Evolutionary conservation across 371 early-diverging fungal species (phyloP).

Genomic region (Syncephalastrum sp.): DNA sequence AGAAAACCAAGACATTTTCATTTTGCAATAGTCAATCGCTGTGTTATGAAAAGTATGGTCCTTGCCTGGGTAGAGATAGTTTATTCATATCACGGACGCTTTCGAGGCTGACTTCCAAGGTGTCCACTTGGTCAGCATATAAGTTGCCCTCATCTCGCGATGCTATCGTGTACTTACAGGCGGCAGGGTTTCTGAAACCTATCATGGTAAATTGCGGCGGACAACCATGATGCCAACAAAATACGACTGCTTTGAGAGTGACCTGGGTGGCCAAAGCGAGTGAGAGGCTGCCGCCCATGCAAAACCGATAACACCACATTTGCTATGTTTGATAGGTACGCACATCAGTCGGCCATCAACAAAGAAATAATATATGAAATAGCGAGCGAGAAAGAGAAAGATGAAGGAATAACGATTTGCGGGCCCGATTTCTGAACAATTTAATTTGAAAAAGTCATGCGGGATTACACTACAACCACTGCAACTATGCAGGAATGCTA

Average conservation of each 20-base stretch:
- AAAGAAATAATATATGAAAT: too few species aligned
- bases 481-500: too few species aligned
- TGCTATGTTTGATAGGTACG: slow-evolving; percentile 10
- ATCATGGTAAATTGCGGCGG: slow-evolving; percentile 16
- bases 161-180: slow-evolving; percentile 12
- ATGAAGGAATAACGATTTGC: too few species aligned
- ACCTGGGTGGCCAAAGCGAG: slow-evolving; percentile 38
- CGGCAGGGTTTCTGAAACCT: slow-evolving; percentile 46
- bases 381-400: too few species aligned
- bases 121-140: not conserved
- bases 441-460: too few species aligned
- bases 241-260: slow-evolving; percentile 31
- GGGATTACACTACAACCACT: too few species aligned
- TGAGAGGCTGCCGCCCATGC: slow-evolving; percentile 52
- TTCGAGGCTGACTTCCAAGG: slow-evolving; percentile 14
- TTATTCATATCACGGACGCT: slow-evolving; percentile 26
- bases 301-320: slow-evolving; percentile 46
- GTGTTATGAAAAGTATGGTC: slow-evolving; percentile 50
- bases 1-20: slow-evolving; percentile 33
- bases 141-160: too few species aligned
- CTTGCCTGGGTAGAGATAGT: slow-evolving; percentile 34
- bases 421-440: too few species aligned
- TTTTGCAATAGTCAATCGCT: slow-evolving; percentile 24
- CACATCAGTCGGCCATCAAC: too few species aligned
- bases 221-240: slow-evolving; percentile 27